These are phyloP conservation scores for Pythium aphanidermatum DNA, from an alignment of 352 stramenopile species.

Conservation along the genomic window DNA sequence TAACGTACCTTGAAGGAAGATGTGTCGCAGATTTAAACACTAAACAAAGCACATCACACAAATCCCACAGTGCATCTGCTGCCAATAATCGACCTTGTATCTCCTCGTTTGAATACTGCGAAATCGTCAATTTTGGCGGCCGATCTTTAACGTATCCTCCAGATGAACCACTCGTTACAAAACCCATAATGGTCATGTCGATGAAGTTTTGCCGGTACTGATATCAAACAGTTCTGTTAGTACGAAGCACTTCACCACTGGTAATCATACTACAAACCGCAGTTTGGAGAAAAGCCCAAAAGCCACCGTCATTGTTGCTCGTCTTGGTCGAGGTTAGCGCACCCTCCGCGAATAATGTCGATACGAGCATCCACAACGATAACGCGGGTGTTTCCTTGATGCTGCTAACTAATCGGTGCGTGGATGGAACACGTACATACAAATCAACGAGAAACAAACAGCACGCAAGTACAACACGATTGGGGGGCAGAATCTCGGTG, in stretches of 20 bases:
- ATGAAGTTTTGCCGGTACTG: conserved; percentile 20
- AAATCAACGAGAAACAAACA: conserved; percentile 75
- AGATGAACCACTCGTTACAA: conserved; percentile 5
- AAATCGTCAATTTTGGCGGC: not conserved
- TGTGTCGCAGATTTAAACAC: conserved; percentile 2
- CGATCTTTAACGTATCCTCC: conserved; percentile 18
- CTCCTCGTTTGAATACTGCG: conserved; percentile 5
- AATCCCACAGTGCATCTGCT: conserved; percentile 16
- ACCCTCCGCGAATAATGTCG: conserved; percentile 24
- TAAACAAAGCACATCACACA: conserved; percentile 3
- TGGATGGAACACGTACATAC: conserved; percentile 60
- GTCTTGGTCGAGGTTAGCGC: conserved; percentile 9
- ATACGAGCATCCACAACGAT: conserved; percentile 57
- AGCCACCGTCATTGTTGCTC: conserved; percentile 19
- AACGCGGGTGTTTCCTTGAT: conserved; percentile 33
- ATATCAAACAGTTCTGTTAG: not conserved
- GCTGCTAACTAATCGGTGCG: conserved; percentile 28
- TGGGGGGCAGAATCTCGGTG: conserved; percentile 22
- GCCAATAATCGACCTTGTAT: conserved; percentile 13
- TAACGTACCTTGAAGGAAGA: no score
- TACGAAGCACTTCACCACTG: no score
- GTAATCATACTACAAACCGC: no score
- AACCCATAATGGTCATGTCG: conserved; percentile 6
- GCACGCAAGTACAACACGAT: conserved; percentile 37
- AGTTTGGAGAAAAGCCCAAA: conserved; percentile 55